Evolutionary conservation across 192 early-diverging fungal species (phyloP), one percentile per base, ranked within the genome.

Genomic region (Coemansia asiatica): DNA sequence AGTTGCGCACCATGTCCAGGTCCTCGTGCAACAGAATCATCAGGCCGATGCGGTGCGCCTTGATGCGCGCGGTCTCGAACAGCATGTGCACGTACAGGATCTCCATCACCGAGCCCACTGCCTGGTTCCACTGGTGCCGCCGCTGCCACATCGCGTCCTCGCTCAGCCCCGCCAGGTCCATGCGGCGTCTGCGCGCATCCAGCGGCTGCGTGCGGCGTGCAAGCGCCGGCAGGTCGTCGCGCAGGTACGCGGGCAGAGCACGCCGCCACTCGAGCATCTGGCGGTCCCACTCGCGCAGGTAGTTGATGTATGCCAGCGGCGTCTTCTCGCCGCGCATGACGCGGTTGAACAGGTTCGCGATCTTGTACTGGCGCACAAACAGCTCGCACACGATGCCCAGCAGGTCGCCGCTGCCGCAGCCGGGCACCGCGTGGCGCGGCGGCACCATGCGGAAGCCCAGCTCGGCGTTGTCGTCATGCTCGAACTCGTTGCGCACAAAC

Each of bases 121-220:
- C 79, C 62, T 61, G 60, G 67, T 81, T 81, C 79, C 79, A 81
- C 70, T 81, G 69, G 63, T 81, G 79, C 4, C 79, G 73, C 60
- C 69, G 75, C 46, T 66, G 70, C 79, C 79, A 81, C 79, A 81
- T 81, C 27, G 72, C 79, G 22, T 81, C 64, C 61, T 81, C 79
- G 6, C 69, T 69, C 49, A 81, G 70, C 22, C 79, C 79, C 66
- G 63, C 57, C 56, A 81, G 64, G 61, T 81, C 71, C 46, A 81
- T 72, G n/a, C 79, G 73, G 18, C 72, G 65, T 22, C 69, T 46
- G 18, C 70, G 69, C 56, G 58, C 74, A 27, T 70, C 71, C 50
- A 81, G 64, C 15, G 79, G 70, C 71, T 76, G 73, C 12, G 79
- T 81, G 35, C 49, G 56, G 35, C 71, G 79, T 19, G 74, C 79